These are phyloP conservation scores for Adansonia rubrostipa DNA, from an alignment of 441 rosid species.

Conservation along the genomic window DNA sequence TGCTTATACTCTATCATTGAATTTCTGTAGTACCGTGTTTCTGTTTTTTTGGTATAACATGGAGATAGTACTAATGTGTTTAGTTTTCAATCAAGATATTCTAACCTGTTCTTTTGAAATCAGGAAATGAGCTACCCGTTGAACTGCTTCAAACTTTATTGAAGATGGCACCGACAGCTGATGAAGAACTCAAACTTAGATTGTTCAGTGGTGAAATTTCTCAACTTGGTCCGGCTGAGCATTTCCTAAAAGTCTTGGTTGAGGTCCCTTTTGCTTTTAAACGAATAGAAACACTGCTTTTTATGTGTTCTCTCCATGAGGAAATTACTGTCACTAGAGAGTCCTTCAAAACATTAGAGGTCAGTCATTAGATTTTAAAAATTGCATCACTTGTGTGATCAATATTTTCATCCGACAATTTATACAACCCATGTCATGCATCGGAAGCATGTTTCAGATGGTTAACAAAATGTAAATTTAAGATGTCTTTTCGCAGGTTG, in stretches of 20 bases:
- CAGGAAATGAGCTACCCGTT: constrained; percentile 89
- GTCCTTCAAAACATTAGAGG: constrained; percentile 85
- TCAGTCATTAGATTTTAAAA: constrained; percentile 32
- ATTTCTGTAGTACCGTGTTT: background rate
- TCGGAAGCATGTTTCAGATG: background rate
- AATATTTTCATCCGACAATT: background rate
- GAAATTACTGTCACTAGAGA: constrained; percentile 67
- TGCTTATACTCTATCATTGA: constrained; percentile 1
- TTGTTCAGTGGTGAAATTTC: constrained; percentile 72
- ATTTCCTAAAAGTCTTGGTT: constrained; percentile 79
- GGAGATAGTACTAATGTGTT: constrained; percentile 14
- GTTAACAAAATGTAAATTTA: background rate
- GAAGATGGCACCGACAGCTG: constrained; percentile 91
- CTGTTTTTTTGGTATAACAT: background rate
- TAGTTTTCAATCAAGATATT: constrained; percentile 28
- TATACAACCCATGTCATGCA: background rate
- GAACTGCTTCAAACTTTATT: constrained; percentile 82
- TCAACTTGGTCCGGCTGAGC: constrained; percentile 86
- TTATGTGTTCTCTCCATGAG: constrained; percentile 83
- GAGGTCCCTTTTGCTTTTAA: constrained; percentile 85
- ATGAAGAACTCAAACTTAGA: constrained; percentile 93
- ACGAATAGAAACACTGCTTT: constrained; percentile 78
- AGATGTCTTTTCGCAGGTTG: constrained; percentile 56
- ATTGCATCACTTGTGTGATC: constrained; percentile 14
- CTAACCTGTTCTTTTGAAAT: constrained; percentile 39